Base-by-base conservation (phyloP, 768 basidiomycete species). In the Pisolithus tinctorius region DNA sequence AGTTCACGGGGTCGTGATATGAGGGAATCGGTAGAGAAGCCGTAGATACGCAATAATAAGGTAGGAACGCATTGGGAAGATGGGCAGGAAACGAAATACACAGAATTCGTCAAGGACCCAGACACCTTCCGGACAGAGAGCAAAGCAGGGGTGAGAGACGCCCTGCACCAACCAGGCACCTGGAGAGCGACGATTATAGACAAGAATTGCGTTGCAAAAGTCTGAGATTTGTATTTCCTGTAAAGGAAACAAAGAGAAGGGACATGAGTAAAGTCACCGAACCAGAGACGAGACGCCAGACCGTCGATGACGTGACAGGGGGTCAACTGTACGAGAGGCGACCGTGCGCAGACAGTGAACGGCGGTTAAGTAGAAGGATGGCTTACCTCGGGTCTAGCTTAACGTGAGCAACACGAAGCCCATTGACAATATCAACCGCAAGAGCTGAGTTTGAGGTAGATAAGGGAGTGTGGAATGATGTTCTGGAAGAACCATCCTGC, bases 21-120 rank as follows among this genome's bases (percentile, higher is more conserved):
- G 62, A 99, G 82, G 11, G 81, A 74, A 27, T 81, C 82, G 5
- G 93, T 91, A 45, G 90, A 90, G 5, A 88, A 74, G 7, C 96
- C 96, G 64, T 97, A 99, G 50, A 99, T 80, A 54, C 96, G 86
- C 53, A 98, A 80, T 9, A 99, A 77, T 26, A 97, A 67, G 1
- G 89, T 94, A 57, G 73, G 77, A 48, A 71, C 67, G 50, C 66
- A 71, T 49, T 70, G 72, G 17, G 68, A 64, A 30, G 73, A 64
- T 36, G 80, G 74, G 63, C 82, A 92, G 9, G 93, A 90, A 49
- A 97, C 86, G 70, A 98, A 99, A 72, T 91, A 98, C 50, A 99
- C 93, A 50, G 90, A 87, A 68, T 99, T 99, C 39, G 95, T 99
- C 56, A 97, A 70, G 10, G 91, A 86, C 8, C 95, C 94, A 6